phyloP scores from a whole-genome alignment of 768 basidiomycete genomes.

The Xerocomellus intermedius region DNA sequence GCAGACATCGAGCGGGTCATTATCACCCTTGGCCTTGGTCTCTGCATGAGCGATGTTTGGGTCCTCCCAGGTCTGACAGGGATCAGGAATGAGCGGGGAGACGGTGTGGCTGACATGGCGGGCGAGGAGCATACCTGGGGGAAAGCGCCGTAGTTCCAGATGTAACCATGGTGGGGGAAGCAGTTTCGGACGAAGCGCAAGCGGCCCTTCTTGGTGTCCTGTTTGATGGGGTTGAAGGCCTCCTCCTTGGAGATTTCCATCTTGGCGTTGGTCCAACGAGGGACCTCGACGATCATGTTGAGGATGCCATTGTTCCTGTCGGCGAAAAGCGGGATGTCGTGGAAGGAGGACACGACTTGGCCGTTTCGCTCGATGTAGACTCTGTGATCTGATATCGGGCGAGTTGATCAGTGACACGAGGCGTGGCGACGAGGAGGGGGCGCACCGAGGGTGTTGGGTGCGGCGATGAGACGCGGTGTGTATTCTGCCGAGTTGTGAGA shows the following conservation, averaged over 20 bases:
- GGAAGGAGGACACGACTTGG: constrained; percentile 81
- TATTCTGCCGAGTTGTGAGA: constrained; percentile 47
- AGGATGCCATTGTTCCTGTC: constrained; percentile 93
- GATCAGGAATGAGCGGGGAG: not conserved
- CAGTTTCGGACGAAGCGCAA: constrained; percentile 98
- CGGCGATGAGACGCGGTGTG: constrained; percentile 75
- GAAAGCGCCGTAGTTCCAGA: constrained; percentile 99
- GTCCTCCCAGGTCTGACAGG: constrained; percentile 93
- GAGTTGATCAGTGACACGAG: constrained; percentile 19
- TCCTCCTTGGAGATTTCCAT: constrained; percentile 99
- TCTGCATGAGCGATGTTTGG: constrained; percentile 83
- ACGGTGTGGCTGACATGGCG: not conserved
- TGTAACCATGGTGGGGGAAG: constrained; percentile 99
- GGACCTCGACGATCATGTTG: constrained; percentile 99
- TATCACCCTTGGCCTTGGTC: constrained; percentile 98
- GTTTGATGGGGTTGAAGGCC: constrained; percentile 99
- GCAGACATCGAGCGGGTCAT: constrained; percentile 99
- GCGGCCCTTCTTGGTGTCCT: constrained; percentile 96
- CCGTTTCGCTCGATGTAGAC: constrained; percentile 92
- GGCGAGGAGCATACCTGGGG: constrained; percentile 69
- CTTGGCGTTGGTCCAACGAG: constrained; percentile 99
- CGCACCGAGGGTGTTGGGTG: constrained; percentile 91
- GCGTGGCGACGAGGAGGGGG: constrained; percentile 10
- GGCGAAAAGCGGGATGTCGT: constrained; percentile 97
- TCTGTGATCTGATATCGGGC: constrained; percentile 73